phyloP scores from a whole-genome alignment of 768 basidiomycete genomes.

The Crepidotus variabilis region DNA sequence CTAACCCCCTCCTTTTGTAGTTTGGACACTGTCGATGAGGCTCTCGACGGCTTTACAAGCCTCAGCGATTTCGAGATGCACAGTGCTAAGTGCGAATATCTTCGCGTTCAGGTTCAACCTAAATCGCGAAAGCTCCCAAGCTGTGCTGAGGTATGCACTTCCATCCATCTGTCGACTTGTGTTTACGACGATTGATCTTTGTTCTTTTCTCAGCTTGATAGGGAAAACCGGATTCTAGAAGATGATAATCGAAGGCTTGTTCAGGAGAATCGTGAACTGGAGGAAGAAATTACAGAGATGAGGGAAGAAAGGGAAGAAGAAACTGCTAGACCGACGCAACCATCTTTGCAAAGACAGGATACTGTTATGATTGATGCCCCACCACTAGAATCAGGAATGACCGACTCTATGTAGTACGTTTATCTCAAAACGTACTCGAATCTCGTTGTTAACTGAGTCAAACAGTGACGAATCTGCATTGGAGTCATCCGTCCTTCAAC shows the following conservation, averaged over 20 bases:
- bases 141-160: constrained; percentile 1
- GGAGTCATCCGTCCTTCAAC: background rate
- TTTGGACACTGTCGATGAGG: background rate
- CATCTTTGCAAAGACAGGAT: background rate
- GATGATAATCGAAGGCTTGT: constrained; percentile 2
- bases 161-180: background rate
- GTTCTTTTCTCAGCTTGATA: constrained; percentile 4
- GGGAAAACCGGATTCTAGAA: background rate
- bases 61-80: background rate
- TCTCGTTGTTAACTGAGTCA: background rate
- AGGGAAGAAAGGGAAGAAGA: background rate
- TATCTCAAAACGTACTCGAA: background rate
- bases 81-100: constrained; percentile 2
- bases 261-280: background rate
- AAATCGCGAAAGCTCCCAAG: constrained; percentile 2
- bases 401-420: constrained; percentile 15
- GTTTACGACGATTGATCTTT: background rate
- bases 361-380: background rate
- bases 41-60: background rate
- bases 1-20: background rate
- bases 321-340: background rate
- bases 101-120: background rate
- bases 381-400: background rate
- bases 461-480: too few relatives aligned
- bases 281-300: background rate